Evolutionary conservation across 331 rosid species (phyloP), one percentile per base, ranked within the genome.

Genomic region (Pyracantha coccinea): DNA sequence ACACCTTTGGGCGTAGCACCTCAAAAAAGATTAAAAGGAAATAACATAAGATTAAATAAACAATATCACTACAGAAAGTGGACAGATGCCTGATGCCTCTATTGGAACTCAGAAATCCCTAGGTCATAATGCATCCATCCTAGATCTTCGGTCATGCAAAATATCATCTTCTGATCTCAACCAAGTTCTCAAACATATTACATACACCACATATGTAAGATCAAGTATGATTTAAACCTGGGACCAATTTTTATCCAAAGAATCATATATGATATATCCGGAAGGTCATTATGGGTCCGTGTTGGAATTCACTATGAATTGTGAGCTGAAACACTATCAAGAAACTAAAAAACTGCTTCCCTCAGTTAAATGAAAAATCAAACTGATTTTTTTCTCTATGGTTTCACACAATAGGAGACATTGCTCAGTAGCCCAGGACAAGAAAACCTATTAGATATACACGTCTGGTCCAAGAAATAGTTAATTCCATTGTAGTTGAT

Each of bases 1-100:
- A 95, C 99, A 17, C 99, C 99, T 81, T 95, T 95, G 65, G 99
- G 99, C 17, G 99, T 95, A 73, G 99, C 99, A 74, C 97, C 99
- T 95, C 76, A 44, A 38, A 69, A 79, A 66, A 66, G 16, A 71
- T 79, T 12, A 55, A 74, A 41, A 65, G 23, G 17, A 33, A 21
- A 27, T 28, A 24, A 70, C 58, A 24, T 31, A 20, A 15, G 23
- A 41, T 29, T 59, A 23, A 57, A 62, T 47, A 72, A 55, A 62
- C 4, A 41, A 68, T 23, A 44, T 79, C 33, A 15, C 66, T n/a
- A 50, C 7, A 33, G 52, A 66, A 63, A 64, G 71, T 47, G 44
- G 69, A 76, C 35, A 44, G 69, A 59, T 53, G 3, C 28, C 28
- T 27, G 28, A 78, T 76, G 28, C 28, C 66, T 73, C 44, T 50